Evolutionary conservation across 805 yeast genomes (phyloP).

Genomic region (Kluyveromyces wickerhamii): DNA sequence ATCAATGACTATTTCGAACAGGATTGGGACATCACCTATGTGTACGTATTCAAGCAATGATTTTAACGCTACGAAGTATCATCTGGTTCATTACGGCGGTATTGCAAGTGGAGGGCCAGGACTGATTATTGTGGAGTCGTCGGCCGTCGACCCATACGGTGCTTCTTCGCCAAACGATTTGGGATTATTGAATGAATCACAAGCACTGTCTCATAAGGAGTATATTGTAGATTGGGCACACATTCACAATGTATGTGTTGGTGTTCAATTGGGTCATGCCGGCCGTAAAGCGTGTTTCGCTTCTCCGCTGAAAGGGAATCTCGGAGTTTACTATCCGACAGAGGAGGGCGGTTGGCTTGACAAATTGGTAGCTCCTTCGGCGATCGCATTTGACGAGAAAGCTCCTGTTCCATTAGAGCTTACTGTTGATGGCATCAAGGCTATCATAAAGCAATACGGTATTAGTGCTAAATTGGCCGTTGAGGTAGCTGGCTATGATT

Average conservation of each 20-base stretch:
- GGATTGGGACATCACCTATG: constrained; percentile 53
- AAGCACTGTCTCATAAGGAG: constrained; percentile 33
- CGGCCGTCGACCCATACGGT: constrained; percentile 35
- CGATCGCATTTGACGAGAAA: constrained; percentile 23
- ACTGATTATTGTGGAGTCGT: constrained; percentile 39
- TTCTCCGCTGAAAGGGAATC: constrained; percentile 23
- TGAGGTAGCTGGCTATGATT: constrained; percentile 46
- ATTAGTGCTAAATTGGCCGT: constrained; percentile 43
- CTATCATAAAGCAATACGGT: constrained; percentile 36
- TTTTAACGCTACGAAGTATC: constrained; percentile 39
- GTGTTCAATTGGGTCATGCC: constrained; percentile 48
- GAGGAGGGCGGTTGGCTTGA: constrained; percentile 38
- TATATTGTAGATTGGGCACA: constrained; percentile 40
- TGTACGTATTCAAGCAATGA: constrained; percentile 42
- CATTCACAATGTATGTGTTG: constrained; percentile 38
- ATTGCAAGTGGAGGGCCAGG: constrained; percentile 44
- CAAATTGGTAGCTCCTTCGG: constrained; percentile 40
- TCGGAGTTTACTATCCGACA: constrained; percentile 27
- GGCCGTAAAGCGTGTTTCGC: constrained; percentile 42
- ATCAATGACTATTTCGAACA: constrained; percentile 36
- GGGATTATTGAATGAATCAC: constrained; percentile 45
- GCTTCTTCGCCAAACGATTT: constrained; percentile 38
- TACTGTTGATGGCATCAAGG: constrained; percentile 35
- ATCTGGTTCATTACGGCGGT: constrained; percentile 41
- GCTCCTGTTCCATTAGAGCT: constrained; percentile 35